Evolutionary conservation across 2,329 filamentous ascomycete genomes (phyloP).

Genomic region (Ascochyta viciae-villosae): DNA sequence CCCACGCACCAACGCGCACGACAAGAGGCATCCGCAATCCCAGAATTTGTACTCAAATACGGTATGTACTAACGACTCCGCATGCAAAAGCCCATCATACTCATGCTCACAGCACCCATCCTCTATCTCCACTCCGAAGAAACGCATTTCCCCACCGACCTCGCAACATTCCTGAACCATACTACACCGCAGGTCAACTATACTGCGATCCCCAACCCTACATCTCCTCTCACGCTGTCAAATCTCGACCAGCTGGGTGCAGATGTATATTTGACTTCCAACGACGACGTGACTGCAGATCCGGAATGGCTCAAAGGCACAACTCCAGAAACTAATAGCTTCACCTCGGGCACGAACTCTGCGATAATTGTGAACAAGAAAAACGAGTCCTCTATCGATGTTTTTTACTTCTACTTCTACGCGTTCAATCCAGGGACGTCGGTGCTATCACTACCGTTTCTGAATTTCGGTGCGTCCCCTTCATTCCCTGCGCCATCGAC

Average conservation of each 20-base stretch:
- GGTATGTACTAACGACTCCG: conserved; percentile 29
- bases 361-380: conserved; percentile 66
- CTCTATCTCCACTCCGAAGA: conserved; percentile 55
- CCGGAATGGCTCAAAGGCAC: conserved; percentile 60
- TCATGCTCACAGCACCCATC: conserved; percentile 49
- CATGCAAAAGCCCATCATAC: neutral
- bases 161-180: conserved; percentile 51
- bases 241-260: conserved; percentile 54
- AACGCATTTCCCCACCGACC: conserved; percentile 53
- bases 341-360: conserved; percentile 59
- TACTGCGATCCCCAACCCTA: conserved; percentile 41
- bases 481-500: too few relatives aligned
- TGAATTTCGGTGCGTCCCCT: conserved; percentile 53
- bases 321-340: conserved; percentile 58
- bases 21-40: conserved; percentile 38
- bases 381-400: conserved; percentile 61
- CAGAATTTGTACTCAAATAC: conserved; percentile 50
- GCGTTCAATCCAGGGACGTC: conserved; percentile 63
- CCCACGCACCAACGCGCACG: conserved; percentile 27
- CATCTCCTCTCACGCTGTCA: conserved; percentile 49
- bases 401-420: conserved; percentile 70
- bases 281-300: conserved; percentile 50
- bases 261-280: conserved; percentile 56
- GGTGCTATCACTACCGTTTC: conserved; percentile 48
- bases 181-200: conserved; percentile 50